Base-by-base conservation (phyloP, 164 flowering plant species). In the Malania oleifera region DNA sequence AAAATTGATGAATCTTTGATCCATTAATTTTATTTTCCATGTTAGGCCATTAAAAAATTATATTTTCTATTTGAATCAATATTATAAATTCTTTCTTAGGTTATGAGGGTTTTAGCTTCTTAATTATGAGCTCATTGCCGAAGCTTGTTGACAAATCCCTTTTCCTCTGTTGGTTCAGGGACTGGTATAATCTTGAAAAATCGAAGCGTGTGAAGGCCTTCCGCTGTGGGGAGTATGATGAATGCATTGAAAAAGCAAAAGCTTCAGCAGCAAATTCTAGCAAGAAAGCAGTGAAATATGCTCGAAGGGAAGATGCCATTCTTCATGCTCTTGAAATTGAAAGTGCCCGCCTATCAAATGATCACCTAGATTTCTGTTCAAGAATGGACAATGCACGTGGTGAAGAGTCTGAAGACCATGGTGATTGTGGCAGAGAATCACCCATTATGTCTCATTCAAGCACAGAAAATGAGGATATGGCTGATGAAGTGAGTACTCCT, bases 121-220 rank as follows among this genome's bases (percentile, higher is more conserved):
- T 13, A 19, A 2, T 26, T 48, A 40, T 28, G 15, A 31, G 1
- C 20, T 52, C 24, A 22, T 55, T 6, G 48, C 41, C 25, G 40
- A 20, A 60, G 9, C 37, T 47, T 25, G 22, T 13, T 63, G 35
- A 54, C 49, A 29, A 34, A 29, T 24, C 4, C 27, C 19, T 39
- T 67, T 38, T 57, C 37, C 31, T 47, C 9, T 68, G 49, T 25
- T 51, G 56, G 14, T 56, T 59, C 75, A 91, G 98, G 70, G 98
- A 89, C 64, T 89, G 98, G 98, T 89, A 87, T 70, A 86, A 89
- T 76, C 82, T 92, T 51, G 88, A 89, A 62, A 89, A 82, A 49
- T 84, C 98, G 20, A 89, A 77, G 74, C 69, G 90, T 45, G 93
- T 92, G 70, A 92, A 92, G 70, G 80, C 91, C 58, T 91, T 91